Evolutionary conservation across 345 rosid species (phyloP).

Genomic region (Laguncularia racemosa): DNA sequence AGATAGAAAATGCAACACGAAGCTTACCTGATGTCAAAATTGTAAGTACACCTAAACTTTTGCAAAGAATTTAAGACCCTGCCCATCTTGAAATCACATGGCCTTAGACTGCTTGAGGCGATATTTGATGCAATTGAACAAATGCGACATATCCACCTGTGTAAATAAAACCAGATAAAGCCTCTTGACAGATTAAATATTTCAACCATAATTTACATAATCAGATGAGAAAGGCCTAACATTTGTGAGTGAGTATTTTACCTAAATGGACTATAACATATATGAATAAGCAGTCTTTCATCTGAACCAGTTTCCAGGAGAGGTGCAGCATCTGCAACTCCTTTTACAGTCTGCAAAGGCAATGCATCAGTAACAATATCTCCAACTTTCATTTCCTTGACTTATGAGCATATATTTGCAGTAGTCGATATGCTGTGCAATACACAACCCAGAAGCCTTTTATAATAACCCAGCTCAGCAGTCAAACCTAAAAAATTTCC

Average conservation of each 20-base stretch:
- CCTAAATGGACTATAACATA: conserved; percentile 89
- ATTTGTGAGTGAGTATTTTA: conserved; percentile 12
- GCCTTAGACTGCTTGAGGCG: conserved; percentile 60
- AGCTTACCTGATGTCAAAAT: conserved; percentile 62
- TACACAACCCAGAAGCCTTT: too few relatives aligned
- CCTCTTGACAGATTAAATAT: not conserved
- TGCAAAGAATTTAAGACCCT: conserved; percentile 64
- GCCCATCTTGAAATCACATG: conserved; percentile 91
- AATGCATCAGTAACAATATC: conserved; percentile 4
- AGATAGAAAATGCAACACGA: not conserved
- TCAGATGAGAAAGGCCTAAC: not conserved
- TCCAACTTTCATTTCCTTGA: not conserved
- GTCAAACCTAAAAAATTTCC: too few relatives aligned
- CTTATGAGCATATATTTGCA: not conserved
- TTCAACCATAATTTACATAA: too few relatives aligned
- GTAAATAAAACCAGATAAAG: conserved; percentile 11
- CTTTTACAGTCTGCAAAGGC: conserved; percentile 65
- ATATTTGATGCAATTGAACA: conserved; percentile 53
- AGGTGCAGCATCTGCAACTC: conserved; percentile 59
- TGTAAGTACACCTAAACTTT: conserved; percentile 67
- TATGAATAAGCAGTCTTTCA: conserved; percentile 71
- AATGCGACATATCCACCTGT: conserved; percentile 81
- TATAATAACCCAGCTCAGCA: too few relatives aligned
- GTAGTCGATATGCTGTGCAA: too few relatives aligned
- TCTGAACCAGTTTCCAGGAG: conserved; percentile 33